A percentile compares a stretch with the other conserved stretches of the same genome.
phyloP scores from a whole-genome alignment of 495 filamentous ascomycete species.

The Hyaloscypha finlandica region DNA sequence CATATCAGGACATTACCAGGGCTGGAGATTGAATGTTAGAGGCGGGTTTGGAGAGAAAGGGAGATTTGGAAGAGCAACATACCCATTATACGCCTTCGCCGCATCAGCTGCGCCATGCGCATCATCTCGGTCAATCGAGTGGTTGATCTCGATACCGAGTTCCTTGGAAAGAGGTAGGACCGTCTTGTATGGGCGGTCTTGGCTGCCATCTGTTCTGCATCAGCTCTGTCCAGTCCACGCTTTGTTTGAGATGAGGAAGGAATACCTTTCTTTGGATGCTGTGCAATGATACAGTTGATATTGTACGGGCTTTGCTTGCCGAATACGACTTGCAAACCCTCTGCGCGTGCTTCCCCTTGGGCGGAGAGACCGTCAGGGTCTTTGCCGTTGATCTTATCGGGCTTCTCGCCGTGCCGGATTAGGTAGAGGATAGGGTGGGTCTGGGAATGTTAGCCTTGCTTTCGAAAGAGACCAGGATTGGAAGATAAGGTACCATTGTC shows the following conservation, averaged over 20 bases:
- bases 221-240: background rate
- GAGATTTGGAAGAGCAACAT: background rate
- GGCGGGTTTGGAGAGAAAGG: too few relatives aligned
- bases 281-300: slow-evolving; percentile 55
- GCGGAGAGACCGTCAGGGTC: slow-evolving; percentile 46
- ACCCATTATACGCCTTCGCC: slow-evolving; percentile 45
- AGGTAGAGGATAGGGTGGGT: slow-evolving; percentile 45
- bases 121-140: slow-evolving; percentile 48
- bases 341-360: slow-evolving; percentile 48
- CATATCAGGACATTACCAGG: slow-evolving; percentile 57
- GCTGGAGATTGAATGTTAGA: background rate
- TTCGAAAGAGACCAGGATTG: background rate
- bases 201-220: slow-evolving; percentile 45
- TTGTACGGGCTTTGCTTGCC: slow-evolving; percentile 47
- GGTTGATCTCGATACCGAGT: slow-evolving; percentile 53
- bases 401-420: slow-evolving; percentile 63
- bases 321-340: slow-evolving; percentile 53
- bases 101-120: slow-evolving; percentile 45
- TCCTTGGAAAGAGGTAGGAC: slow-evolving; percentile 52
- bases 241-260: background rate
- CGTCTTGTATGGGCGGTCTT: slow-evolving; percentile 52
- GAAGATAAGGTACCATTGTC: background rate
- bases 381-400: slow-evolving; percentile 36
- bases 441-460: background rate
- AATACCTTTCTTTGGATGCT: slow-evolving; percentile 48